Evolutionary conservation across 192 early-diverging fungal genomes (phyloP).

Genomic region (Coemansia sp.): DNA sequence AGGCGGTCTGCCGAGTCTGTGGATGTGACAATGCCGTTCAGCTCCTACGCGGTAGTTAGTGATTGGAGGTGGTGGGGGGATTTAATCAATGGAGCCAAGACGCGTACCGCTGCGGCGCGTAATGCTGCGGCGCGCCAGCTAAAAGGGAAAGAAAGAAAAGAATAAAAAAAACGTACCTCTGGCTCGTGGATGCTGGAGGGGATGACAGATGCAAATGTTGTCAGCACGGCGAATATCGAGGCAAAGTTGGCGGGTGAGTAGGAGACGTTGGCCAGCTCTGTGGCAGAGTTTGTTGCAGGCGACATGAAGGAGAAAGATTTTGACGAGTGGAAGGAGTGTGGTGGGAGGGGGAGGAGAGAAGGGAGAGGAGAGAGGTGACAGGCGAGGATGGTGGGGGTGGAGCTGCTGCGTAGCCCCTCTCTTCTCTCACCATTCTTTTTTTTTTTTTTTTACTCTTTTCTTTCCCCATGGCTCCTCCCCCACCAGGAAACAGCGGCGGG

Average conservation of each 20-base stretch:
- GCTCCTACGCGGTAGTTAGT: conserved; percentile 25
- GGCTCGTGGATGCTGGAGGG: conserved; percentile 34
- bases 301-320: conserved; percentile 23
- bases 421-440: too few species aligned
- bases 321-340: too few species aligned
- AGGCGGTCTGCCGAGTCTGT: conserved; percentile 16
- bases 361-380: background rate
- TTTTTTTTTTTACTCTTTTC: too few species aligned
- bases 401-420: too few species aligned
- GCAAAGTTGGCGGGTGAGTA: conserved; percentile 50
- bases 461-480: too few species aligned
- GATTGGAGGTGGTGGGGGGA: too few species aligned
- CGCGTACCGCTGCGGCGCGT: conserved; percentile 1
- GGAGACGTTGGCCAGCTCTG: conserved; percentile 26
- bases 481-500: background rate
- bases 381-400: background rate
- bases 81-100: background rate
- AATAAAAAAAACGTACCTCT: conserved; percentile 32
- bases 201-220: conserved; percentile 28
- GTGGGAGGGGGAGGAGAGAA: too few species aligned
- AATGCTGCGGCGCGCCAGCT: too few species aligned
- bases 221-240: conserved; percentile 36
- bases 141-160: too few species aligned
- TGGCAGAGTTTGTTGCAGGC: conserved; percentile 31
- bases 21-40: conserved; percentile 24